Evolutionary conservation across 2,329 filamentous ascomycete genomes (phyloP), one percentile per base, ranked within the genome.

Genomic region (Monosporascus cannonballus): DNA sequence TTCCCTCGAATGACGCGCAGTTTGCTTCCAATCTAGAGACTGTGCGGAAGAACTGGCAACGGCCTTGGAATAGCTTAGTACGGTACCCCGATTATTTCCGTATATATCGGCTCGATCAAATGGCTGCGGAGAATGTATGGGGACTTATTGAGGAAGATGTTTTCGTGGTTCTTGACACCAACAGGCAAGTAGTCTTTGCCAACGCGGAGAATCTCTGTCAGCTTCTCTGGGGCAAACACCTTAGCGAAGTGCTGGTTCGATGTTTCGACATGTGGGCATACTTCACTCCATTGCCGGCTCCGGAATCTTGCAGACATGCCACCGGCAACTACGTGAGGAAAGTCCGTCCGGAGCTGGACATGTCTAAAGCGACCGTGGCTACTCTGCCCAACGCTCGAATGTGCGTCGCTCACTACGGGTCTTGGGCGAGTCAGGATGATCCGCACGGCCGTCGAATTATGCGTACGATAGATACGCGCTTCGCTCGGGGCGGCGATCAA

Each of bases 321-420:
- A 54, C 58, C 25, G 51, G 59, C 42, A 37, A 36, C 30, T 51
- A 55, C 45, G 50, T 59, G 47, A 49, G 53, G 14, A 39, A 48
- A 3, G 17, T 50, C 17, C 53, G 57, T 27, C 56, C 56, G 1
- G 49, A 52, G 6, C 52, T 59, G 4, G 55, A 59, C 39, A 55
- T 53, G 3, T 48, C 52, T 8, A 47, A 46, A 24, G 56, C 55
- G 9, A 57, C 47, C 6, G 39, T 52, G 5, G 55, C 52, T 15
- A 37, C 37, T 9, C 48, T 55, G 7, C 39, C 42, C n/a, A 55
- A 55, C 30, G 53, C 51, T n/a, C 53, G 54, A 44, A 55, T 55
- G 47, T 48, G 46, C 6, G 49, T 57, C 5, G 55, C 53, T 4
- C 56, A 55, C 49, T 59, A 57, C 22, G 55, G 56, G 11, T 55